Base-by-base conservation (phyloP, 139 green algal genomes). In the Trebouxia sp. region DNA sequence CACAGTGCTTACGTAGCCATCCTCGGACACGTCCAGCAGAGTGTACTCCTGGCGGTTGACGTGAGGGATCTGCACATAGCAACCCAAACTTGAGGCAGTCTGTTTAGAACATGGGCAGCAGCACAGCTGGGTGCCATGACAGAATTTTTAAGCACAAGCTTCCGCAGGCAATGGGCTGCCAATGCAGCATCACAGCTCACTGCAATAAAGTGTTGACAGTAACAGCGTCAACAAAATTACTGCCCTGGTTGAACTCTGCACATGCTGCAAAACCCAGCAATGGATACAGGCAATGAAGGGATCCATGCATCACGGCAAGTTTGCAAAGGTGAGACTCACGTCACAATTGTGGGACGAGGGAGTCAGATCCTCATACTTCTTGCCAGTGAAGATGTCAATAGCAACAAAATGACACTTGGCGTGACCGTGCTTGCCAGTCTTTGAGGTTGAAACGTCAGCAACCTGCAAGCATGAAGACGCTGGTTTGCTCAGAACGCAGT, bases 341-440 rank as follows among this genome's bases (percentile, higher is more conserved):
- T 99, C 95, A 77, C 91, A 94, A 89, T 99, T 99, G 92, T 99
- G 95, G 42, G 96, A 97, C 22, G 97, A 99, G 65, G 96, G 95
- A 9, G 91, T 93, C 89, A 99, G 94, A 76, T 99, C 96, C 87
- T 99, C 97, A 79, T 97, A 83, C 89, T 99, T 99, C 94, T 98
- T 99, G 84, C 89, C 89, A 43, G 94, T 98, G 93, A 99, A 99
- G 83, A 99, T 98, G 83, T 99, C 96, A 53, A 97, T 93, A 48
- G 84, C 95, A 7, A 94, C 86, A 81, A 99, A 99, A 85, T 98
- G 92, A 87, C 97, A 99, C 94, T 99, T 99, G 48, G 97, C 97
- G 90, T 99, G 94, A 70, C 97, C 97, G 94, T 99, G 97, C 95
- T 99, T 99, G 82, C 97, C 97, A 38, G 97, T 99, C 93, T 99